Evolutionary conservation across 2,329 filamentous ascomycete genomes (phyloP).

Genomic region (Sordariomycetes sp.): DNA sequence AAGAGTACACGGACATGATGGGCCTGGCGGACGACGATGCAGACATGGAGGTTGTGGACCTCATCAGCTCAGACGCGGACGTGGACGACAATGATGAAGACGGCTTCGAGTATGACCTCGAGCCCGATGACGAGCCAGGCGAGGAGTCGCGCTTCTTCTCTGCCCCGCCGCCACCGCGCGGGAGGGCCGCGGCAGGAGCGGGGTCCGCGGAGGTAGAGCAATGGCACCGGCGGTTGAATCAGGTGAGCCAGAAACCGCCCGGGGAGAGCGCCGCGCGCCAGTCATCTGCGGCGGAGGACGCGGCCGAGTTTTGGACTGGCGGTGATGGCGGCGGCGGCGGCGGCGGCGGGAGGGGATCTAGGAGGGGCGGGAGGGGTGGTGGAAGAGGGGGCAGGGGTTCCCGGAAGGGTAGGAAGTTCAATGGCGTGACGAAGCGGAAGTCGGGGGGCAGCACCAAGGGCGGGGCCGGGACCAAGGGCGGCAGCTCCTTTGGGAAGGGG

Average conservation of each 20-base stretch:
- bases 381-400: slow-evolving; percentile 16
- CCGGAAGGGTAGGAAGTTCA: slow-evolving; percentile 13
- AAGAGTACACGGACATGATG: slow-evolving; percentile 37
- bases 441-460: not conserved
- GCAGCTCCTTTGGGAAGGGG: slow-evolving; percentile 4
- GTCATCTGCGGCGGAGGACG: slow-evolving; percentile 14
- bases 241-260: not conserved
- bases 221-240: slow-evolving; percentile 14
- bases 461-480: slow-evolving; percentile 16
- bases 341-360: slow-evolving; percentile 10
- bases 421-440: not conserved
- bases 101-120: slow-evolving; percentile 10
- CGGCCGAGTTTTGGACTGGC: no score
- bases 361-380: slow-evolving; percentile 8
- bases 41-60: slow-evolving; percentile 34
- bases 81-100: slow-evolving; percentile 10
- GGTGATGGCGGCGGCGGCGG: slow-evolving; percentile 5
- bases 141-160: slow-evolving; percentile 35
- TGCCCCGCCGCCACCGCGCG: slow-evolving; percentile 16
- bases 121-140: slow-evolving; percentile 21
- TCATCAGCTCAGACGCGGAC: slow-evolving; percentile 33
- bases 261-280: slow-evolving; percentile 10
- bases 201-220: slow-evolving; percentile 14
- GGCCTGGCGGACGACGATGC: slow-evolving; percentile 11
- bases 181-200: slow-evolving; percentile 13